These are phyloP conservation scores for Leishmania arabica DNA, from an alignment of 208 protist species.

Conservation along the genomic window DNA sequence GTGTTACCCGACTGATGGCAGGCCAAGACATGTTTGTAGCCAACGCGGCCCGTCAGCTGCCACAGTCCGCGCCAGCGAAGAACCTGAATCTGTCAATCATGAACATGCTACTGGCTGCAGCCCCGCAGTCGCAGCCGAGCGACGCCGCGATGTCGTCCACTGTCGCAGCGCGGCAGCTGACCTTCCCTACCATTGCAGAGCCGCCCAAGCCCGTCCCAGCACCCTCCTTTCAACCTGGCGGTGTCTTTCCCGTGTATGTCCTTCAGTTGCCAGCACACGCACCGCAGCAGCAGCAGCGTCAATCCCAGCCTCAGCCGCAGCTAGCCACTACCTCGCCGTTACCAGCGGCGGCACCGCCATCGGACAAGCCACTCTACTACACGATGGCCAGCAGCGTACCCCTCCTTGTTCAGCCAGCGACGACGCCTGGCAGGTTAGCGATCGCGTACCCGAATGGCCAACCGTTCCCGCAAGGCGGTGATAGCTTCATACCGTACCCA, in stretches of 20 bases:
- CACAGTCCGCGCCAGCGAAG: neutral
- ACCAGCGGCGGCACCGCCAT: neutral
- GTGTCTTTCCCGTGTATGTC: conserved; percentile 1
- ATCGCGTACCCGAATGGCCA: conserved; percentile 14
- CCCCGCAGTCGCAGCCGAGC: conserved; percentile 6
- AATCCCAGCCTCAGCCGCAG: conserved; percentile 4
- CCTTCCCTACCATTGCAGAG: neutral
- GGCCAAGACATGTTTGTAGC: neutral
- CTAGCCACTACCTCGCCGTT: neutral
- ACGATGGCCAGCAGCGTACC: conserved; percentile 26
- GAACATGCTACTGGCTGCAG: conserved; percentile 2
- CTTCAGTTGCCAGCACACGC: neutral
- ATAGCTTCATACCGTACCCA: neutral
- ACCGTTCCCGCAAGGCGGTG: conserved; percentile 8
- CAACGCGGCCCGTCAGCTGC: neutral
- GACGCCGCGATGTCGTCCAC: neutral
- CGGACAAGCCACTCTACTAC: conserved; percentile 29
- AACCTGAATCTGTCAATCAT: conserved; percentile 5
- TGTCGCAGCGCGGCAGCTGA: neutral
- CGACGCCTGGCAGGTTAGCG: conserved; percentile 15
- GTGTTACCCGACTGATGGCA: neutral
- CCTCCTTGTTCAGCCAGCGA: conserved; percentile 24
- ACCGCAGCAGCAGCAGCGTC: neutral
- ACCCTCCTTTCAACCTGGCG: neutral
- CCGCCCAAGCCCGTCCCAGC: neutral